Evolutionary conservation across 2,329 filamentous ascomycete species (phyloP).

Genomic region (Talaromyces marneffei): DNA sequence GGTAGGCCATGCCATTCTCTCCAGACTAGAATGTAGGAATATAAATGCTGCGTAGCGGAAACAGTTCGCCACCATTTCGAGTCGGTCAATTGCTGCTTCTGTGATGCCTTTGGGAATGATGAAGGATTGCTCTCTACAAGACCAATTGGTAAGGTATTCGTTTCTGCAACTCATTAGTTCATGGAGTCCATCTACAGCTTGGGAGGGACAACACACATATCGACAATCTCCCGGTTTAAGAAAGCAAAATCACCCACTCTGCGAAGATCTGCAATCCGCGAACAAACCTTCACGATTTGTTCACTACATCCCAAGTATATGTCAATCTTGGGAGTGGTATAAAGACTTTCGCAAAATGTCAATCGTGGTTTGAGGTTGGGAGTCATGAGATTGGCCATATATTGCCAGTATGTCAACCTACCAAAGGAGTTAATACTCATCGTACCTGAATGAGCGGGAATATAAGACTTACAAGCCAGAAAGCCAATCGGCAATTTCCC

Average conservation of each 20-base stretch:
- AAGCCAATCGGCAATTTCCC: conserved; percentile 28
- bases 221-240: conserved; percentile 23
- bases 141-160: conserved; percentile 28
- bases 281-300: conserved; percentile 30
- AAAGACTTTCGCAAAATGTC: conserved; percentile 19
- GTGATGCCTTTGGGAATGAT: conserved; percentile 30
- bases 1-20: conserved; percentile 20
- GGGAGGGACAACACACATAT: conserved; percentile 22
- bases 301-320: conserved; percentile 37
- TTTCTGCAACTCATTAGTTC: conserved; percentile 21
- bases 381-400: conserved; percentile 31
- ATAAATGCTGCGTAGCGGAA: conserved; percentile 34
- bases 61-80: conserved; percentile 33
- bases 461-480: conserved; percentile 27
- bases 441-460: background rate
- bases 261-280: conserved; percentile 29
- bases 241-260: conserved; percentile 3
- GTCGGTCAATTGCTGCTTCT: conserved; percentile 23
- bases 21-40: conserved; percentile 33
- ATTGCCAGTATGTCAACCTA: conserved; percentile 32
- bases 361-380: conserved; percentile 21
- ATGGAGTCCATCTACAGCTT: background rate
- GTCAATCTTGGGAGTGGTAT: conserved; percentile 27
- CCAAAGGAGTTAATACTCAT: conserved; percentile 19
- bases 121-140: conserved; percentile 23